Conservation (phyloP, 208 protist species). For the Porcisia deanei region DNA sequence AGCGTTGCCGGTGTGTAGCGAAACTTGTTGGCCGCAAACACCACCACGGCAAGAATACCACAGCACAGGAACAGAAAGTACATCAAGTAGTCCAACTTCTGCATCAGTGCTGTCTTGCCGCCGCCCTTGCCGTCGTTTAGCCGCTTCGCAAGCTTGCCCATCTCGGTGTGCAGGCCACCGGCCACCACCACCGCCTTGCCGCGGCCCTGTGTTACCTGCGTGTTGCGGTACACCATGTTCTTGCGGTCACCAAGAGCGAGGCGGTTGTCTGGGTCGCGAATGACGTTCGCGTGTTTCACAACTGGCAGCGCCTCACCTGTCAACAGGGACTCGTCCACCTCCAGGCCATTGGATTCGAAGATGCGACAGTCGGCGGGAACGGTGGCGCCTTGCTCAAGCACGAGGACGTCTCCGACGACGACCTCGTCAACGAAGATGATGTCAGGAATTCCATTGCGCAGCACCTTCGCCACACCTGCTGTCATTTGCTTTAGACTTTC, state of each 20-base stretch:
- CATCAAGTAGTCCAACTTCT: slow-evolving; percentile 89
- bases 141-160: slow-evolving; percentile 85
- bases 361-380: slow-evolving; percentile 96
- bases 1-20: slow-evolving; percentile 59
- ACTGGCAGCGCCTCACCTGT: slow-evolving; percentile 93
- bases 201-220: slow-evolving; percentile 82
- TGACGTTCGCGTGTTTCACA: slow-evolving; percentile 79
- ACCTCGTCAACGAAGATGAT: slow-evolving; percentile 95
- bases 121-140: slow-evolving; percentile 43
- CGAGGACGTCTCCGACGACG: slow-evolving; percentile 96
- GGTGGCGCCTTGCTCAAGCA: slow-evolving; percentile 90
- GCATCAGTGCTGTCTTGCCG: slow-evolving; percentile 79
- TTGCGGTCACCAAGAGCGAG: slow-evolving; percentile 88
- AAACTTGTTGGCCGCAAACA: slow-evolving; percentile 84
- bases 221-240: slow-evolving; percentile 91
- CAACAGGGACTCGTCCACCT: slow-evolving; percentile 93
- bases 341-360: slow-evolving; percentile 81
- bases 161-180: slow-evolving; percentile 82
- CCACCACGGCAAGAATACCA: slow-evolving; percentile 71
- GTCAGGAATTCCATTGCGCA: slow-evolving; percentile 88
- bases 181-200: slow-evolving; percentile 79
- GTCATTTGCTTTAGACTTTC: slow-evolving; percentile 88
- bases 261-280: slow-evolving; percentile 69
- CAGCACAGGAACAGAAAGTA: slow-evolving; percentile 86
- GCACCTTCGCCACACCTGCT: slow-evolving; percentile 82